phyloP scores from a whole-genome alignment of 352 stramenopile genomes.

The Plasmopara viticola region DNA sequence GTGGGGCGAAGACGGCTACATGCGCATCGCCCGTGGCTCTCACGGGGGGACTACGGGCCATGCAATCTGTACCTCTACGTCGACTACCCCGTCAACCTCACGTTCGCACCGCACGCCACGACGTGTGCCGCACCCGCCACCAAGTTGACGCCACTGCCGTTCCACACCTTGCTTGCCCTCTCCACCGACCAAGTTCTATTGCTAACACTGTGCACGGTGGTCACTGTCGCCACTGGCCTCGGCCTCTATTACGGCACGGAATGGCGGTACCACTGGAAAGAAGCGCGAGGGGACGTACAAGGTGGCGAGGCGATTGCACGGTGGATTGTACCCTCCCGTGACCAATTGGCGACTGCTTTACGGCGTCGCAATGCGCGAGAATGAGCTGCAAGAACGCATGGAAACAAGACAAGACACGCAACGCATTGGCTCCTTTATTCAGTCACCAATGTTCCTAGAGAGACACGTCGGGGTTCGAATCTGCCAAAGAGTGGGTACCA shows the following conservation, averaged over 20 bases:
- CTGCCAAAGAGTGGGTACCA: constrained; percentile 20
- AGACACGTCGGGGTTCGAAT: constrained; percentile 30
- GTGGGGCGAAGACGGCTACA: constrained; percentile 82
- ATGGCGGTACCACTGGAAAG: constrained; percentile 33
- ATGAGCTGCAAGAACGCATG: too few relatives aligned
- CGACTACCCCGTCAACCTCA: constrained; percentile 60
- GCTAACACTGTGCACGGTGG: constrained; percentile 33
- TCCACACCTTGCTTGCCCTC: constrained; percentile 34
- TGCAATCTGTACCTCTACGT: constrained; percentile 76
- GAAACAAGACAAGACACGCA: too few relatives aligned
- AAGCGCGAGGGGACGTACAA: constrained; percentile 29
- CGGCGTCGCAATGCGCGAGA: constrained; percentile 16
- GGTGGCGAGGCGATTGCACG: constrained; percentile 55
- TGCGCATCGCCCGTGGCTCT: constrained; percentile 56
- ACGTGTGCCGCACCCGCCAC: constrained; percentile 26
- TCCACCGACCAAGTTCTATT: constrained; percentile 29
- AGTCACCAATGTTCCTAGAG: constrained; percentile 13
- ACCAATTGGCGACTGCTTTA: constrained; percentile 46
- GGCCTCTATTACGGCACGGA: constrained; percentile 41
- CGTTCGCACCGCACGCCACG: constrained; percentile 12
- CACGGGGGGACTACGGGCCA: constrained; percentile 31
- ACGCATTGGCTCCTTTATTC: too few relatives aligned
- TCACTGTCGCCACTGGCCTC: constrained; percentile 34
- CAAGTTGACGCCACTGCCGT: constrained; percentile 36
- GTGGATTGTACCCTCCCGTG: constrained; percentile 61